Evolutionary conservation across 805 yeast genomes (phyloP).

Genomic region (Cyberlindnera americana): DNA sequence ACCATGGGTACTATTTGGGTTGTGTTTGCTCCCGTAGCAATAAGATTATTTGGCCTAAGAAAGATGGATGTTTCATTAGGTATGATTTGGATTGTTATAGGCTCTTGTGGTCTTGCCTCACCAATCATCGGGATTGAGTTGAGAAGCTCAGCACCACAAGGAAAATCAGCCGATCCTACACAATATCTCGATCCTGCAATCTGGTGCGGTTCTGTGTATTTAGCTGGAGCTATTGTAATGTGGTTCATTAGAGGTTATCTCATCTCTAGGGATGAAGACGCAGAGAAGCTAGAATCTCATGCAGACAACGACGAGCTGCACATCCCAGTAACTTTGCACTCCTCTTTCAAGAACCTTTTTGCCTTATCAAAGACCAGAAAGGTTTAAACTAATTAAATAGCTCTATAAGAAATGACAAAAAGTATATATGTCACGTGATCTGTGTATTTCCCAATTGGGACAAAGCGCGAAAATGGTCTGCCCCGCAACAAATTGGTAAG

Average conservation of each 20-base stretch:
- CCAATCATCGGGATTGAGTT: conserved; percentile 59
- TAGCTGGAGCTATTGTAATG: conserved; percentile 41
- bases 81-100: conserved; percentile 51
- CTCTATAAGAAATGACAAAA: no score
- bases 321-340: conserved; percentile 17
- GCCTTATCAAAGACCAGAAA: no score
- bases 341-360: no score
- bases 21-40: conserved; percentile 46
- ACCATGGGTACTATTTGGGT: conserved; percentile 63
- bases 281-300: conserved; percentile 22
- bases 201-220: conserved; percentile 55
- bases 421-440: no score
- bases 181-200: conserved; percentile 53
- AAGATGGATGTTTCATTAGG: conserved; percentile 47
- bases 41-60: conserved; percentile 51
- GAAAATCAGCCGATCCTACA: conserved; percentile 34
- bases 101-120: conserved; percentile 47
- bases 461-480: no score
- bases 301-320: conserved; percentile 29
- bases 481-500: no score
- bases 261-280: conserved; percentile 43
- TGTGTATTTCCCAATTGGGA: no score
- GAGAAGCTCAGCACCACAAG: conserved; percentile 31
- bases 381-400: no score
- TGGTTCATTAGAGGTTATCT: conserved; percentile 52